Evolutionary conservation across 345 rosid species (phyloP).

Genomic region (Linum trigynum): DNA sequence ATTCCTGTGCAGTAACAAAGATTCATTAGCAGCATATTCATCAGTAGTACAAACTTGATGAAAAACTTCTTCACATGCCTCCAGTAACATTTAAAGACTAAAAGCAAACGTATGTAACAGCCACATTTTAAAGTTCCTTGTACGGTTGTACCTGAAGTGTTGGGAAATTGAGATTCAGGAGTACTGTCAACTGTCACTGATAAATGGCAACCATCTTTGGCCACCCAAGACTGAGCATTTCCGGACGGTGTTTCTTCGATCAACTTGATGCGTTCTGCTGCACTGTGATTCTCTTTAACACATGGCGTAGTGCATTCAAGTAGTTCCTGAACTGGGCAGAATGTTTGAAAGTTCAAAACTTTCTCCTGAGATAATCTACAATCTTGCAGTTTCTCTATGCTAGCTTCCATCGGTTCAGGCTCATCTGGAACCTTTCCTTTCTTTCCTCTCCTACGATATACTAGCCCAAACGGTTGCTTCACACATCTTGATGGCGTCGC

Average conservation of each 20-base stretch:
- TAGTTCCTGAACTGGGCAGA: conserved; percentile 15
- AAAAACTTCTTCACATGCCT: too few relatives aligned
- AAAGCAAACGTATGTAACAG: background rate
- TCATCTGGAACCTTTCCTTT: background rate
- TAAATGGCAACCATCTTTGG: conserved; percentile 22
- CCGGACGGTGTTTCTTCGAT: conserved; percentile 17
- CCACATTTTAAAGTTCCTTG: conserved; percentile 8
- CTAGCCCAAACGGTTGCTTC: background rate
- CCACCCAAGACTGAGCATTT: conserved; percentile 15
- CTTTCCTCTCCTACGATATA: background rate
- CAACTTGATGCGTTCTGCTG: conserved; percentile 17
- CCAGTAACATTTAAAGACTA: background rate
- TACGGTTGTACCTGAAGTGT: conserved; percentile 45
- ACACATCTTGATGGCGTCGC: background rate
- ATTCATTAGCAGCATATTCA: background rate
- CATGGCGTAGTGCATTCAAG: conserved; percentile 17
- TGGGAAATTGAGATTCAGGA: conserved; percentile 29
- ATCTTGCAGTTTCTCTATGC: conserved; percentile 33
- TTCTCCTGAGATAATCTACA: conserved; percentile 11
- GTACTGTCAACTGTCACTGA: conserved; percentile 32
- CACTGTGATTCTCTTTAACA: conserved; percentile 24
- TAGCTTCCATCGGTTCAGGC: conserved; percentile 11
- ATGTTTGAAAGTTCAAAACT: conserved; percentile 5
- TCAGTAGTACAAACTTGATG: background rate
- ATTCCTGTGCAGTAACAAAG: conserved; percentile 25